Conservation (phyloP, 768 basidiomycete species). For the Termitomyces sp. region DNA sequence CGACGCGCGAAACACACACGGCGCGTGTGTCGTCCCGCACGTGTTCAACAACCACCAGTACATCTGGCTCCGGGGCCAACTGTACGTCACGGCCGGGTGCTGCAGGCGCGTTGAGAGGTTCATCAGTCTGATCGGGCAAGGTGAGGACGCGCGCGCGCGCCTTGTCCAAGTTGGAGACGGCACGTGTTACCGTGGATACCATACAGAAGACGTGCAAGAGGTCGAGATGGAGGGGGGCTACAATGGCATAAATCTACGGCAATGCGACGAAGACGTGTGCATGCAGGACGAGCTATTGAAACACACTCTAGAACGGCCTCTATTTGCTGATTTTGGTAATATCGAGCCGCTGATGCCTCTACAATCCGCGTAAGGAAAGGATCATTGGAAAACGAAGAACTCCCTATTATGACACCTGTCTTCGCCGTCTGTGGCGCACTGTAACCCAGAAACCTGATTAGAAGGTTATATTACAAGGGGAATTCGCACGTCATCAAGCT, state of each 20-base stretch:
- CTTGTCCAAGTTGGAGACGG: not conserved
- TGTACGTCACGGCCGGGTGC: not conserved
- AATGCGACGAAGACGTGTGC: conserved; percentile 6
- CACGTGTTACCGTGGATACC: conserved; percentile 7
- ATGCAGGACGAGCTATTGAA: not conserved
- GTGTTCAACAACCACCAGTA: conserved; percentile 1
- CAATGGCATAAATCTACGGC: conserved; percentile 4
- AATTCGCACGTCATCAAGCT: not conserved
- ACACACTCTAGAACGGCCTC: not conserved
- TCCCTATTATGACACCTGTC: not conserved
- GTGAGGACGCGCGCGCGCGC: not conserved
- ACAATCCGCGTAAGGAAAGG: not conserved
- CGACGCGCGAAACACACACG: conserved; percentile 2
- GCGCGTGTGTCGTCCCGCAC: conserved; percentile 8
- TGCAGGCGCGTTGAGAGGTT: conserved; percentile 1
- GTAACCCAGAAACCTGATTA: not conserved
- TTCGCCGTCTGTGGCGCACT: not conserved
- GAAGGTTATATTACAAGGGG: too few species aligned
- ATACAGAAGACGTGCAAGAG: conserved; percentile 9
- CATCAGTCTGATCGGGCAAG: not conserved
- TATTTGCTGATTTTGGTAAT: not conserved
- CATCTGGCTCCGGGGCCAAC: not conserved
- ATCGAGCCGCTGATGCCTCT: not conserved
- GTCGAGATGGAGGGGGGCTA: conserved; percentile 7
- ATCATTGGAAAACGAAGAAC: not conserved